A percentile compares a stretch with the other conserved stretches of the same genome.
Evolutionary conservation across 2,329 filamentous ascomycete species (phyloP).

Genomic region (Plenodomus biglobosus): DNA sequence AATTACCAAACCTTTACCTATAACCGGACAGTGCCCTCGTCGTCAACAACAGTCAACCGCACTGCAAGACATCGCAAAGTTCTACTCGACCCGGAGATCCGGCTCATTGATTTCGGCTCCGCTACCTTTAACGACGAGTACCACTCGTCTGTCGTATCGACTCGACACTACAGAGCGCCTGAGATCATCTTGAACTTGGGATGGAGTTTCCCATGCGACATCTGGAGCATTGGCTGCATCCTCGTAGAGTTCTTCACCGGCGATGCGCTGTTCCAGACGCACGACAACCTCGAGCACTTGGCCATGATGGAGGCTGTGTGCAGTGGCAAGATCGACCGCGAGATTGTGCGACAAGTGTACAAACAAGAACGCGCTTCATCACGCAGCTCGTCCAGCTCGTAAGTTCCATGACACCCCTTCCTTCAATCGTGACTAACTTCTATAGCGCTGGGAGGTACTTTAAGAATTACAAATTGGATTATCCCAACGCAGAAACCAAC

Average conservation of each 20-base stretch:
- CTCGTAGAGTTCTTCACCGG: constrained; percentile 69
- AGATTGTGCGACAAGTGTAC: constrained; percentile 57
- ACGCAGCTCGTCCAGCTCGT: constrained; percentile 60
- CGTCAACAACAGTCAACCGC: constrained; percentile 59
- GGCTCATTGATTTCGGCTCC: constrained; percentile 68
- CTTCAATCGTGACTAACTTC: constrained; percentile 32
- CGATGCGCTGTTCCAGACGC: constrained; percentile 68
- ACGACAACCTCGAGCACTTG: constrained; percentile 68
- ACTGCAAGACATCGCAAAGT: constrained; percentile 64
- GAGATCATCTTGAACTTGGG: constrained; percentile 69
- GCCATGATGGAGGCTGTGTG: constrained; percentile 70
- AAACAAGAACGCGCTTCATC: constrained; percentile 50
- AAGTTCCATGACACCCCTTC: constrained; percentile 31
- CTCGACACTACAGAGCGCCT: constrained; percentile 66
- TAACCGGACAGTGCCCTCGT: constrained; percentile 67
- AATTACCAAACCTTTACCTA: constrained; percentile 69
- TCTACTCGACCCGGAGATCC: constrained; percentile 65
- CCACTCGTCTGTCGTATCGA: constrained; percentile 68
- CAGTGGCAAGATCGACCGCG: constrained; percentile 57
- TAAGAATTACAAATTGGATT: constrained; percentile 60
- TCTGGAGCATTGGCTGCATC: constrained; percentile 71
- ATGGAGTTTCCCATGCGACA: constrained; percentile 69
- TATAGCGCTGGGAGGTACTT: constrained; percentile 53
- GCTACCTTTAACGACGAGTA: constrained; percentile 70
- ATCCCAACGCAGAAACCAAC: constrained; percentile 64